phyloP scores from a whole-genome alignment of 441 rosid species.

The Adansonia rubrostipa region DNA sequence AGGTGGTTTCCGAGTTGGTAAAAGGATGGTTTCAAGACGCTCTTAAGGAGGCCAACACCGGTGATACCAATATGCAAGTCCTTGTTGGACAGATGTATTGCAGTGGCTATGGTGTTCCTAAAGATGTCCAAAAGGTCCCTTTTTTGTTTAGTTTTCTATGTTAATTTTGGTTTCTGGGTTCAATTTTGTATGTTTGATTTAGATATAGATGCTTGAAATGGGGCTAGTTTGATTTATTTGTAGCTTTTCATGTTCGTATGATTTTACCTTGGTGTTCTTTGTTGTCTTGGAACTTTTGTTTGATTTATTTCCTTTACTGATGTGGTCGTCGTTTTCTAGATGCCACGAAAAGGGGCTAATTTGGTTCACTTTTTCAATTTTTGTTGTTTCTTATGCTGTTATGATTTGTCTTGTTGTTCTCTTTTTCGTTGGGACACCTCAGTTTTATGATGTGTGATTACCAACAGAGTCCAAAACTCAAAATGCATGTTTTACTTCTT shows the following conservation, averaged over 20 bases:
- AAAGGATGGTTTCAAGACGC: conserved; percentile 81
- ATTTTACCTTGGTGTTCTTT: background rate
- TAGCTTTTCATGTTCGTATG: conserved; percentile 1
- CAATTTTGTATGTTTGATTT: background rate
- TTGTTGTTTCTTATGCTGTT: background rate
- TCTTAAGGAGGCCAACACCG: conserved; percentile 74
- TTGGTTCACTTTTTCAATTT: background rate
- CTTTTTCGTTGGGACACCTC: background rate
- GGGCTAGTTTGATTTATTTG: conserved; percentile 11
- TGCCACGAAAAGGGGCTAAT: background rate
- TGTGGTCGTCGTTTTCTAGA: background rate
- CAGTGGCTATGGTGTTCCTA: conserved; percentile 77
- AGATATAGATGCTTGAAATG: background rate
- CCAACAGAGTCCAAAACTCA: background rate
- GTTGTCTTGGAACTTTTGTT: background rate
- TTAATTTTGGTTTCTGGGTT: conserved; percentile 8
- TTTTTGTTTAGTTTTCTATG: conserved; percentile 7
- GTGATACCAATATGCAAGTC: conserved; percentile 77
- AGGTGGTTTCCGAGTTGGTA: conserved; percentile 76
- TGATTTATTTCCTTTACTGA: background rate
- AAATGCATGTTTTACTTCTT: background rate
- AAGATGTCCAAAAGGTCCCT: conserved; percentile 74
- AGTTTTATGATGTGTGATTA: background rate
- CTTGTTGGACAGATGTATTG: conserved; percentile 91
- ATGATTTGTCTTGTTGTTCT: background rate